These are phyloP conservation scores for Chaetoscypha palmicola DNA, from an alignment of 2,329 filamentous ascomycete genomes.

Conservation along the genomic window DNA sequence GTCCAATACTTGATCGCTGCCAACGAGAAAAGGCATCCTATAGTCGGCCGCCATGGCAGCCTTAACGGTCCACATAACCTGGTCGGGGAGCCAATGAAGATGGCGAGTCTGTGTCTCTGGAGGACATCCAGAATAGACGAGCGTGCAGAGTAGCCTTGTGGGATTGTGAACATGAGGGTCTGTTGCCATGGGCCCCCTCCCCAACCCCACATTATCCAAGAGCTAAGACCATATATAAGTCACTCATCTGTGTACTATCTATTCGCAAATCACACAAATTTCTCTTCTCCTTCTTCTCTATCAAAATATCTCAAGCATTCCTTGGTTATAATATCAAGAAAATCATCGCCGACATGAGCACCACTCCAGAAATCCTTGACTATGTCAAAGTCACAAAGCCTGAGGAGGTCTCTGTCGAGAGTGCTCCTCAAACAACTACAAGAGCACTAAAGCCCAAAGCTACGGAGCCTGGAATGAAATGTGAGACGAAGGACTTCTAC, in stretches of 20 bases:
- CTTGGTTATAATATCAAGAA: too few species aligned
- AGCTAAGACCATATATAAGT: too few species aligned
- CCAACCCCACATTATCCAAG: too few species aligned
- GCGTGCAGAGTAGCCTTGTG: neutral
- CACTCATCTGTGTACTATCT: too few species aligned
- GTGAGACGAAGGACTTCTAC: constrained; percentile 6
- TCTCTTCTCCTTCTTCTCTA: neutral
- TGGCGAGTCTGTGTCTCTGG: too few species aligned
- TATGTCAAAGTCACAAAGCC: constrained; percentile 6
- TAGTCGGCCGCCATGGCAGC: neutral
- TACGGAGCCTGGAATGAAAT: constrained; percentile 5
- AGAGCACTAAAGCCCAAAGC: constrained; percentile 3
- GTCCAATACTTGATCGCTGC: too few species aligned
- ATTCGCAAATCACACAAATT: neutral
- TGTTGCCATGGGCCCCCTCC: neutral
- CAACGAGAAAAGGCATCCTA: too few species aligned
- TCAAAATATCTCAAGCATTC: too few species aligned
- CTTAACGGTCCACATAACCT: too few species aligned
- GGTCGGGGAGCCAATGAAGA: too few species aligned
- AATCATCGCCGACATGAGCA: constrained; percentile 5
- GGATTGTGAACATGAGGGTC: neutral
- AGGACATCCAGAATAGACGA: too few species aligned
- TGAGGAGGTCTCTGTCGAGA: neutral
- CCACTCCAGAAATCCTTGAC: constrained; percentile 6
- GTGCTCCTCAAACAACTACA: neutral